Conservation (phyloP, 352 stramenopile genomes). For the Peronospora farinosa region DNA sequence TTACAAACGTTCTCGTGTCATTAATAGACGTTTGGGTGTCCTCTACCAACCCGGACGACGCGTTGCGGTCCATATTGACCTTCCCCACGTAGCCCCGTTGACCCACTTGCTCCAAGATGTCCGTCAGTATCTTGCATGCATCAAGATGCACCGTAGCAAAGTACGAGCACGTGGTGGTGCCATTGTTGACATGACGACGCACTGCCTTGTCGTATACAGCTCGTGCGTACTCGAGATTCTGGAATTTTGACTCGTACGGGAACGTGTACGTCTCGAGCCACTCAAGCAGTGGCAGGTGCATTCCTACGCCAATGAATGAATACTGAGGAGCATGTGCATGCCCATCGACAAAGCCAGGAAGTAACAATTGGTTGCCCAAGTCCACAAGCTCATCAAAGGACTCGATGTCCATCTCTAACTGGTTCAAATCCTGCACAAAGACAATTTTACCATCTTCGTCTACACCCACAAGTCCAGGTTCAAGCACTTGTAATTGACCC, state of each 20-base stretch:
- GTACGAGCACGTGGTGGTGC: conserved; percentile 93
- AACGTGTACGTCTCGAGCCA: conserved; percentile 95
- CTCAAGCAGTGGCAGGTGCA: conserved; percentile 89
- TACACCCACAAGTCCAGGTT: conserved; percentile 35
- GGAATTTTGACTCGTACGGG: conserved; percentile 85
- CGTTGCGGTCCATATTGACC: conserved; percentile 95
- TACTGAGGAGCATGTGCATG: conserved; percentile 93
- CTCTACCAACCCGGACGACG: conserved; percentile 73
- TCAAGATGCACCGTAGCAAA: conserved; percentile 91
- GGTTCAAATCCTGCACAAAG: conserved; percentile 15
- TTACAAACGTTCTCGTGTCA: conserved; percentile 84
- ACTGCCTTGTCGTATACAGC: conserved; percentile 88
- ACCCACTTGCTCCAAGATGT: conserved; percentile 76
- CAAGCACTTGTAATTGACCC: conserved; percentile 42
- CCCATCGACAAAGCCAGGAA: conserved; percentile 91
- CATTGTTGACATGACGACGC: conserved; percentile 73
- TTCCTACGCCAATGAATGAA: conserved; percentile 89
- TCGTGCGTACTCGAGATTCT: conserved; percentile 50
- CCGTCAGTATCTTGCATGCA: conserved; percentile 84
- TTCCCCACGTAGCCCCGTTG: conserved; percentile 91
- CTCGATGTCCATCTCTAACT: conserved; percentile 22
- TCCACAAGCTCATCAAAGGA: conserved; percentile 57
- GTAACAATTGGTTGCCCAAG: conserved; percentile 68
- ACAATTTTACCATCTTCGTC: conserved; percentile 22
- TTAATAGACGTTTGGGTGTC: conserved; percentile 76